Percentiles rank a stretch among this genome's conserved stretches.
These are phyloP conservation scores for Ceratobasidium sp. DNA, from an alignment of 1,284 basidiomycete genomes.

Conservation along the genomic window DNA sequence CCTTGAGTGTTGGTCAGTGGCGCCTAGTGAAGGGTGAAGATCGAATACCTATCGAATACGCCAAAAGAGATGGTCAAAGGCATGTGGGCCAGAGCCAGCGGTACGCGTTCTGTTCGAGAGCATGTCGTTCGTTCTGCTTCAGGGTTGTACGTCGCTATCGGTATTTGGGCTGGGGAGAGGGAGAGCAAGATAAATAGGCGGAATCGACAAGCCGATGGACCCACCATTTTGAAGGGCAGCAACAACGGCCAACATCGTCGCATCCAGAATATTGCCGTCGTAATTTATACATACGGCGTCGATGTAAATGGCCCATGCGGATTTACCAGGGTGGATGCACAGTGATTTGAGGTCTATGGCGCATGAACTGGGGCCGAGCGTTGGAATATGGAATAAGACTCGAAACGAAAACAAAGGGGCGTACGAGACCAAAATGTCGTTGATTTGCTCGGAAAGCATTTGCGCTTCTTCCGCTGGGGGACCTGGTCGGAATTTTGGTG, in stretches of 20 bases:
- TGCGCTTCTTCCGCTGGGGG: conserved; percentile 94
- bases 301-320: conserved; percentile 93
- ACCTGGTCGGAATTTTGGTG: conserved; percentile 92
- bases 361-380: conserved; percentile 22
- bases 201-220: conserved; percentile 54
- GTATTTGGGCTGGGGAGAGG: conserved; percentile 77
- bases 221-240: conserved; percentile 87
- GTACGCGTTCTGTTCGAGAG: conserved; percentile 65
- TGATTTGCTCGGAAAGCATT: conserved; percentile 83
- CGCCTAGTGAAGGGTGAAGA: not conserved
- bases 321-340: conserved; percentile 82
- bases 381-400: not conserved
- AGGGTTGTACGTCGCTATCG: conserved; percentile 79
- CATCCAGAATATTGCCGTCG: conserved; percentile 96
- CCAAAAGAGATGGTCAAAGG: conserved; percentile 81
- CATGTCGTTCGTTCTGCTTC: conserved; percentile 77
- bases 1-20: conserved; percentile 56
- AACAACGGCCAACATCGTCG: conserved; percentile 87
- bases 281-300: conserved; percentile 97
- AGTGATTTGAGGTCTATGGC: conserved; percentile 77
- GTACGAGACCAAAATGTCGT: conserved; percentile 81
- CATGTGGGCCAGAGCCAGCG: conserved; percentile 65
- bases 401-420: conserved; percentile 50
- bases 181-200: not conserved
- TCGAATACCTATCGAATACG: conserved; percentile 80